Base-by-base conservation (phyloP, 2,329 filamentous ascomycete species). In the Diaporthe ampelina region DNA sequence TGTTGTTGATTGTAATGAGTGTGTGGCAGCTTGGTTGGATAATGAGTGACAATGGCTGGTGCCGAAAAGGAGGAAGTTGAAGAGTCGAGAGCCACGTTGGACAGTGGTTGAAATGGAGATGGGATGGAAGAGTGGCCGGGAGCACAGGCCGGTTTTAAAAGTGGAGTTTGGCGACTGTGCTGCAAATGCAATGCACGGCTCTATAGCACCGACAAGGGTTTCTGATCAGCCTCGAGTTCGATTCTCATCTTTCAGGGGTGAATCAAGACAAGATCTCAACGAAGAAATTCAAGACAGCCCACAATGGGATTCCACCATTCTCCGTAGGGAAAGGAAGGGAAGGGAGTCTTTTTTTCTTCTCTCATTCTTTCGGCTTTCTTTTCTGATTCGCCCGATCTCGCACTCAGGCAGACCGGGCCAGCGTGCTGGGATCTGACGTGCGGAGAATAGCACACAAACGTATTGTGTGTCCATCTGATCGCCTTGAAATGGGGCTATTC, bases 41-140 rank as follows among this genome's bases (percentile, higher is more conserved):
- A 91, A 91, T 83, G 88, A 91, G 86, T 88, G 89, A 88, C 87
- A 81, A 83, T 87, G 87, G 87, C 85, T 85, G 84, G 84, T 83
- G 84, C 84, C 84, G 83, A 82, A 81, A 83, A 84, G 78, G 77
- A 79, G 81, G 45, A 45, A 68, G 61, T 50, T 52, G 58, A 58
- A 72, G 52, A 58, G 70, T 74, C 73, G 68, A 74, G 73, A 68
- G 73, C 68, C 68, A 72, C 73, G 59, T 56, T 69, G 69, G 56
- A 70, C 26, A 65, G 65, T 72, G 75, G 74, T 72, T 59, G 61
- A 68, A 70, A 65, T 58, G 56, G 72, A 61, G 74, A 74, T 75
- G 74, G 74, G 72, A 74, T 74, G 71, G 72, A 74, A 61, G 58
- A 73, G 72, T 76, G 74, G 74, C 74, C 74, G 74, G 74, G 74